phyloP scores from a whole-genome alignment of 768 basidiomycete species.

The Leucogyrophana mollusca region DNA sequence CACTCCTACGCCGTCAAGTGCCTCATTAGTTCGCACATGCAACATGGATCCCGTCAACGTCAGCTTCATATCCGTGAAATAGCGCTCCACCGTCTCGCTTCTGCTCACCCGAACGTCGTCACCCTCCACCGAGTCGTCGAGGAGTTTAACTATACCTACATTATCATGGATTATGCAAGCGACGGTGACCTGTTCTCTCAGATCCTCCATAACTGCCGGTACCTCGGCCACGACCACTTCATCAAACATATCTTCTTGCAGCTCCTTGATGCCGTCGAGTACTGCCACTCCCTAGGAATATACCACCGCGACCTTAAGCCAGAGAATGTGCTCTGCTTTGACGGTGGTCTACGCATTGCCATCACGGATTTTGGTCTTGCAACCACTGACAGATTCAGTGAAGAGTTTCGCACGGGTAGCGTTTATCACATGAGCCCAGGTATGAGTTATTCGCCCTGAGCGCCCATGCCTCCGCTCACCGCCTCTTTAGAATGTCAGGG shows the following conservation, averaged over 20 bases:
- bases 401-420: constrained; percentile 93
- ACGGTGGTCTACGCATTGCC: constrained; percentile 71
- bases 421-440: constrained; percentile 99
- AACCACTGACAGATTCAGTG: constrained; percentile 80
- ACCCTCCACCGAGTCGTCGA: constrained; percentile 88
- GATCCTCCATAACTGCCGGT: constrained; percentile 72
- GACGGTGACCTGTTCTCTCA: constrained; percentile 92
- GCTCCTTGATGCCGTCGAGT: constrained; percentile 89
- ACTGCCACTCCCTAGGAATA: constrained; percentile 88
- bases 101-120: constrained; percentile 78
- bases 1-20: constrained; percentile 90
- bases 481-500: constrained; percentile 77
- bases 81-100: constrained; percentile 71
- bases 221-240: constrained; percentile 79
- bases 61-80: constrained; percentile 89
- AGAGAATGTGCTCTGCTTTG: constrained; percentile 89
- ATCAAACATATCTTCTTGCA: constrained; percentile 93
- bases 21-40: constrained; percentile 54
- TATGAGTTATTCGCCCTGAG: constrained; percentile 31
- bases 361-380: constrained; percentile 96
- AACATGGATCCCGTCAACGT: constrained; percentile 52
- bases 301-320: constrained; percentile 98
- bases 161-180: constrained; percentile 91
- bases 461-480: constrained; percentile 16
- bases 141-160: constrained; percentile 77